Evolutionary conservation across 2,329 filamentous ascomycete genomes (phyloP).

Genomic region (Talaromyces sp.): DNA sequence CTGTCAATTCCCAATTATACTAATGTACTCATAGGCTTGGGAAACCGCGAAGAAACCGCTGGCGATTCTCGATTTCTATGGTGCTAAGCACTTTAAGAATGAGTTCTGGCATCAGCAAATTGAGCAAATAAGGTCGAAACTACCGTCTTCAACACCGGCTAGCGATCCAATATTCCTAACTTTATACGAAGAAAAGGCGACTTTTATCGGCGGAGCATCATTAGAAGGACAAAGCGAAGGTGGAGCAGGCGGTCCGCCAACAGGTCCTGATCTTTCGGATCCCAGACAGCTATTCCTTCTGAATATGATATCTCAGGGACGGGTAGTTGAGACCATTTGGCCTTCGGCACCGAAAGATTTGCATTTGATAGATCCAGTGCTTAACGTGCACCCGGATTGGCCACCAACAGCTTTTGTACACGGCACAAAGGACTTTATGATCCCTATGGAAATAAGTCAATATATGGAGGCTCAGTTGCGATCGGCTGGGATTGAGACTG

Average conservation of each 20-base stretch:
- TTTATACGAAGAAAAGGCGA: background rate
- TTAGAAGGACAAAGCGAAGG: background rate
- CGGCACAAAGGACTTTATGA: background rate
- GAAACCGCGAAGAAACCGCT: background rate
- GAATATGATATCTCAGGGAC: slow-evolving; percentile 1
- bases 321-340: background rate
- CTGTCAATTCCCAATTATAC: background rate
- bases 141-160: background rate
- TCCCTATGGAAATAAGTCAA: background rate
- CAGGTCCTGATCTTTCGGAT: background rate
- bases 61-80: background rate
- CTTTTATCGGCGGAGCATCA: background rate
- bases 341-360: background rate
- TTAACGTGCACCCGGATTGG: background rate
- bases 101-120: too few species aligned
- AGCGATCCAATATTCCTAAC: background rate
- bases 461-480: background rate
- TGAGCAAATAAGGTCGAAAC: background rate
- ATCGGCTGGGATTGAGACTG: background rate
- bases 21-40: background rate
- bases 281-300: background rate
- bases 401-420: background rate
- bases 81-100: background rate
- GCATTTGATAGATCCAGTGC: background rate
- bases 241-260: background rate